phyloP scores from a whole-genome alignment of 495 filamentous ascomycete species.

The Talaromyces stipitatus region DNA sequence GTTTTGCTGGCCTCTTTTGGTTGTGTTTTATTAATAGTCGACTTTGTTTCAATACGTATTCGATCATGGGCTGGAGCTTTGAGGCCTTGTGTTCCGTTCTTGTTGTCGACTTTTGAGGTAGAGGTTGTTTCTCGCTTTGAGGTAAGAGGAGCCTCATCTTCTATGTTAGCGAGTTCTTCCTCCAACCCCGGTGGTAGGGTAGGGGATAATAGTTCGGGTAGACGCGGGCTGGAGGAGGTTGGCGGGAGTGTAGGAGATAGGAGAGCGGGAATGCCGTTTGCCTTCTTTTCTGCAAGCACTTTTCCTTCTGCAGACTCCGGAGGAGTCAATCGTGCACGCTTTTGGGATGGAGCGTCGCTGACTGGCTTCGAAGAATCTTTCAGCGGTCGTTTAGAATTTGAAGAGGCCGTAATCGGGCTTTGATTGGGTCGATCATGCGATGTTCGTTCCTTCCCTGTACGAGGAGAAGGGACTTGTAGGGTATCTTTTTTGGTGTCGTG shows the following conservation, averaged over 20 bases:
- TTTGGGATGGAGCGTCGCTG: conserved; percentile 18
- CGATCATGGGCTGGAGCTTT: conserved; percentile 7
- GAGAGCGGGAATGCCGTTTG: conserved; percentile 27
- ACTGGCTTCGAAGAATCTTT: conserved; percentile 13
- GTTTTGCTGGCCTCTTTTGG: background rate
- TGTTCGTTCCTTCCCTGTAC: conserved; percentile 11
- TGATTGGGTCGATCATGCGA: conserved; percentile 5
- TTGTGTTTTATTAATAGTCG: background rate
- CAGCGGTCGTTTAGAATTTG: conserved; percentile 22
- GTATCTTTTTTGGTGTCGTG: conserved; percentile 13
- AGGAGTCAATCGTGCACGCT: conserved; percentile 25
- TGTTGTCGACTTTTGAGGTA: conserved; percentile 9
- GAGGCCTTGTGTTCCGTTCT: conserved; percentile 10
- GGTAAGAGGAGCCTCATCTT: conserved; percentile 13
- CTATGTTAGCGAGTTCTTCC: conserved; percentile 33
- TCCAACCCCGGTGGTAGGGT: conserved; percentile 44
- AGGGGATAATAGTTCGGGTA: conserved; percentile 35
- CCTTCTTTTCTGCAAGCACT: conserved; percentile 12
- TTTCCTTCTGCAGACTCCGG: conserved; percentile 16
- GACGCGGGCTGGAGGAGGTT: conserved; percentile 19
- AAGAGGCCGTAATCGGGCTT: conserved; percentile 10
- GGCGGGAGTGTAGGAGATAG: conserved; percentile 38
- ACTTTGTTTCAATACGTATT: conserved; percentile 7
- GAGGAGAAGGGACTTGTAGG: conserved; percentile 12
- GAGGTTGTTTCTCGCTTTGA: conserved; percentile 9